phyloP scores from a whole-genome alignment of 352 stramenopile species.

The Blastocystis hominis region DNA sequence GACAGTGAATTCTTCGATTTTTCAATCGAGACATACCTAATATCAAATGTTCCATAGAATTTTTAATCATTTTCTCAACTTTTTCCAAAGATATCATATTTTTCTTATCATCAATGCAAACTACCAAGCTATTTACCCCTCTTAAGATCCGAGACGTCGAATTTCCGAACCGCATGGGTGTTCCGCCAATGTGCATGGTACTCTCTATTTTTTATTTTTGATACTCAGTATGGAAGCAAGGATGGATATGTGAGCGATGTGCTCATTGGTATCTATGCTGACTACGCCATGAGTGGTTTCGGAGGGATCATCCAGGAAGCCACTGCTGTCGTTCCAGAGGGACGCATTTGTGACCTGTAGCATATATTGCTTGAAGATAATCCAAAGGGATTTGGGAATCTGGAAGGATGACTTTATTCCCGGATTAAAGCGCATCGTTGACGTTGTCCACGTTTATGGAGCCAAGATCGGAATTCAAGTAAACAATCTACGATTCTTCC shows the following conservation, averaged over 20 bases:
- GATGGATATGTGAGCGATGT: constrained; percentile 9
- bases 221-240: background rate
- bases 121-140: constrained; percentile 35
- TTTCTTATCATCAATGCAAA: too few species aligned
- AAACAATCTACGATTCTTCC: background rate
- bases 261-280: background rate
- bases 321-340: constrained; percentile 1
- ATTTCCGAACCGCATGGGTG: constrained; percentile 16
- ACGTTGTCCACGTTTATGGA: background rate
- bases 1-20: too few species aligned
- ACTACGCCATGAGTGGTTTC: constrained; percentile 37
- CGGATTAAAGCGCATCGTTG: background rate
- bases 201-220: background rate
- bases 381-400: constrained; percentile 7
- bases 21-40: too few species aligned
- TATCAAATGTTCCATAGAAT: too few species aligned
- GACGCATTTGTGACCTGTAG: constrained; percentile 25
- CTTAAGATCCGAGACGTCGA: background rate
- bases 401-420: constrained; percentile 31
- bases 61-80: too few species aligned
- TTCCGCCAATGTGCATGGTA: constrained; percentile 41
- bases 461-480: constrained; percentile 46
- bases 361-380: background rate
- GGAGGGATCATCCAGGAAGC: constrained; percentile 37
- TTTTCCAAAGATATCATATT: too few species aligned